Base-by-base conservation (phyloP, 352 stramenopile genomes). In the Phytophthora lateralis region DNA sequence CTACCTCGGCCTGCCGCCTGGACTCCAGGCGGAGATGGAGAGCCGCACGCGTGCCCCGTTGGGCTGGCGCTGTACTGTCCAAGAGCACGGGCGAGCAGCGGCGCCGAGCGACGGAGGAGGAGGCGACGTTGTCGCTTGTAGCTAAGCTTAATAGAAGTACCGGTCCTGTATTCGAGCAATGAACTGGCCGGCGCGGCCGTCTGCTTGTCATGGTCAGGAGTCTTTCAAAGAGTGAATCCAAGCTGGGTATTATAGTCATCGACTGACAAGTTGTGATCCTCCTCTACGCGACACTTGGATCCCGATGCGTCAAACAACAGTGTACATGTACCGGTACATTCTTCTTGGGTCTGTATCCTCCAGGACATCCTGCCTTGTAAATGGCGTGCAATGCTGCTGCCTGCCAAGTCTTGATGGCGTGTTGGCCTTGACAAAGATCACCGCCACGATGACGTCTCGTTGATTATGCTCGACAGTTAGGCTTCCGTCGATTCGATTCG, bases 41-140 rank as follows among this genome's bases (percentile, higher is more conserved):
- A 66, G 53, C 41, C 58, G 29, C 41, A 61, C 32, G 39, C 44
- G 50, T 68, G 60, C 30, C 56, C 63, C 56, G 50, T 63, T 67
- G 39, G 50, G 63, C 50, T 63, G 43, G 57, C 45, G 52, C 45
- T 67, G 63, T 55, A 71, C 57, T 71, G 51, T 67, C 51, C 34
- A 58, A 50, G 61, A 69, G 47, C 60, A 55, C 43, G 63, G 50
- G 32, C 56, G 39, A 54, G 43, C 14, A 8, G 20, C 27, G 26
- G 26, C 26, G n/a, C 6, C 38, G 38, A 44, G 26, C 15, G 8
- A 24, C 38, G 15, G 8, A 44, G 34, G 8, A 44, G 34, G 3
- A 6, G 32, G 3, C 10, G 10, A 9, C 32, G 9, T 7, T 39
- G 34, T 39, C 34, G 34, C 5, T n/a, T 6, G 34, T 12, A 17